phyloP scores from a whole-genome alignment of 2,329 filamentous ascomycete genomes.

The Trichophaea hybrida region DNA sequence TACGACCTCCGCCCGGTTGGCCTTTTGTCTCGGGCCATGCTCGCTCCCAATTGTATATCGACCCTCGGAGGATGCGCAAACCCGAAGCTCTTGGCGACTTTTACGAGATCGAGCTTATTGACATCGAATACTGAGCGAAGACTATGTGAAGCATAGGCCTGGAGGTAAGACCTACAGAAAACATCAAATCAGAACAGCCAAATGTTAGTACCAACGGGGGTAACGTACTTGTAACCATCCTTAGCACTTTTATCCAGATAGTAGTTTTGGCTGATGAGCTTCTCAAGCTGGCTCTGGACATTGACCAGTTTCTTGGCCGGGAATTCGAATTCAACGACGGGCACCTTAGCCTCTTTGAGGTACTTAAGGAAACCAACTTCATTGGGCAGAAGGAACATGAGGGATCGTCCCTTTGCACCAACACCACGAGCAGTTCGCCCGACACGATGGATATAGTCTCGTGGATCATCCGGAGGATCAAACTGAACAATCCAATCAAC shows the following conservation, averaged over 20 bases:
- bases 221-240: constrained; percentile 38
- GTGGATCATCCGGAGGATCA: constrained; percentile 79
- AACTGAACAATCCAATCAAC: constrained; percentile 97
- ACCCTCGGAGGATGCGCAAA: constrained; percentile 64
- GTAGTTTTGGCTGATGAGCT: constrained; percentile 88
- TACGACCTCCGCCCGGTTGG: constrained; percentile 51
- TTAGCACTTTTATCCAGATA: constrained; percentile 81
- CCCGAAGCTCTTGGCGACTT: constrained; percentile 72
- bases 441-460: constrained; percentile 89
- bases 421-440: constrained; percentile 82
- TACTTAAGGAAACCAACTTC: constrained; percentile 88
- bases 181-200: not conserved
- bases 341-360: constrained; percentile 79
- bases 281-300: constrained; percentile 81
- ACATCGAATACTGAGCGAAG: constrained; percentile 75
- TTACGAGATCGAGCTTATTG: constrained; percentile 64
- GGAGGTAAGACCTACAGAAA: constrained; percentile 69
- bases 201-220: not conserved
- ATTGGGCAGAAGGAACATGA: constrained; percentile 84
- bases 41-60: constrained; percentile 62
- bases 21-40: constrained; percentile 61
- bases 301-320: constrained; percentile 83
- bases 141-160: constrained; percentile 82
- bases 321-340: constrained; percentile 92
- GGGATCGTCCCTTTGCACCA: constrained; percentile 67